Base-by-base conservation (phyloP, 2,329 filamentous ascomycete genomes). In the Huntiella moniliformis region DNA sequence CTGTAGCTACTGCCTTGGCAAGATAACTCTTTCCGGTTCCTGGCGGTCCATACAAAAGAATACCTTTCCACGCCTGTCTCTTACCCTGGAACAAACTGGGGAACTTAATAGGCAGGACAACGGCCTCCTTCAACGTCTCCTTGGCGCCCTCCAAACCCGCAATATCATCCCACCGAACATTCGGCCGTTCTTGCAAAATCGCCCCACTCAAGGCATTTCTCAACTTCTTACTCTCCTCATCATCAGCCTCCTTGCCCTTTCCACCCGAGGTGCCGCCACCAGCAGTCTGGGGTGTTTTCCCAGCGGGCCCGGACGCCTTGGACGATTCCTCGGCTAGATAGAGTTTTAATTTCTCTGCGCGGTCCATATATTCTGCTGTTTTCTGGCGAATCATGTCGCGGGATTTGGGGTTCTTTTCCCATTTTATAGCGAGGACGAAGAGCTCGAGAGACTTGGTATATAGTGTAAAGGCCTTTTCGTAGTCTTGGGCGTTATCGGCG, bases 391-490 rank as follows among this genome's bases (percentile, higher is more conserved):
- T 95, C 74, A 94, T 93, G 60, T 92, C 86, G 69, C 96, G 96
- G 52, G 85, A 87, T 56, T 87, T 88, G 52, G 82, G 78, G 66
- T 95, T 96, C 74, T 96, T 98, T 68, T 98, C 91, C 88, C 88
- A 98, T 70, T 98, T 98, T 50, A 98, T 73, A 32, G 91, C 91
- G 51, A 96, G 82, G 82, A 98, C 94, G 70, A 96, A 98, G 49
- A 96, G 77, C 65, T 98, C 88, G 55, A 98, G 82, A 44, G 88
- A 80, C 54, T 85, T 79, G 68, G 94, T 95, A 74, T 98, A 98
- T 52, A 82, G 73, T 60, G 94, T 83, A 62, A 96, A 96, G 47
- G 91, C 91, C 63, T 92, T 88, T 57, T 95, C 86, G 65, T 98
- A 98, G 60, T 96, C 85, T 60, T 85, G 87, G 39, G 83, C 82